Evolutionary conservation across 306 rosid genomes (phyloP).

Genomic region (Malus domestica): ASM211411v1 NC_041803.1:27150001-27150500

Average conservation of each 20-base stretch:
- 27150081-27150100: slow-evolving; percentile 98
- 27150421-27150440: not conserved
- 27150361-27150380: not conserved
- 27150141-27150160: slow-evolving; percentile 68
- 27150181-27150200: slow-evolving; percentile 70
- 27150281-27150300: not conserved
- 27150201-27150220: slow-evolving; percentile 54
- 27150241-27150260: not conserved
- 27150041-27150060: slow-evolving; percentile 10
- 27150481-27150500: not conserved
- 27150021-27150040: not conserved
- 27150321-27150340: not conserved
- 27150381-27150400: not conserved
- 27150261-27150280: not conserved
- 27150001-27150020: not conserved
- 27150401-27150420: not conserved
- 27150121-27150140: slow-evolving; percentile 96
- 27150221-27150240: not conserved
- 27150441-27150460: not conserved
- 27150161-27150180: slow-evolving; percentile 58
- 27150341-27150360: not conserved
- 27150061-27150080: slow-evolving; percentile 61
- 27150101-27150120: slow-evolving; percentile 88
- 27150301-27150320: not conserved
- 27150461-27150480: not conserved